Base-by-base conservation (phyloP, 2,329 filamentous ascomycete genomes). In the Fusarium marasasianum region DNA sequence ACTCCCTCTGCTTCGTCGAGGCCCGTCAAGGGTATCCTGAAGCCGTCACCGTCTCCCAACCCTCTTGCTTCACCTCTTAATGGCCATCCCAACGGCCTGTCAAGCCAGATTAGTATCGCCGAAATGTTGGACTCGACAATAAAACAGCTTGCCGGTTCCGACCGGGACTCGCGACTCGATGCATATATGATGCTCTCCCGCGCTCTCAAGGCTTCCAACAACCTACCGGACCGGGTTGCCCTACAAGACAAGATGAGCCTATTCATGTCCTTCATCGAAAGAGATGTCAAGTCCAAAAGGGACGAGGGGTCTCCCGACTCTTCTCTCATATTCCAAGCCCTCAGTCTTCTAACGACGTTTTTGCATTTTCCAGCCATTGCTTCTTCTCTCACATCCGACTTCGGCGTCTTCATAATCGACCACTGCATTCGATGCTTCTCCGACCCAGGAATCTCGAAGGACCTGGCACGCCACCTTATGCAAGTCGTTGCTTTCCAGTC, bases 91-190 rank as follows among this genome's bases (percentile, higher is more conserved):
- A 76, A 82, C 77, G 79, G 79, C 33, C 69, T 78, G 44, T 73
- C 79, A 72, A 83, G 70, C 64, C 80, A 76, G 81, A 85, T 88
- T 50, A 91, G 89, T 44, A 91, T 98, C 65, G 88, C 89, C 73
- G 91, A 91, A 76, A 96, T 98, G 92, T 84, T 98, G 73, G 93
- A 97, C 76, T 97, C 94, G 2, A 91, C 94, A 10, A 88, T 94
- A 41, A 92, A 94, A 82, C 93, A 96, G 82, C 88, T 99, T 54
- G 93, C 92, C 43, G 91, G 93, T 29, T 86, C 90, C 37, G 93
- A 95, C 75, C 88, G 92, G 60, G 89, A 91, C 65, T 91, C 90
- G 18, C 92, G 92, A 75, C 83, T 96, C 38, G 96, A 99, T 83
- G 94, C 95, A 55, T 98, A 99, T 79, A 91, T 92, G 80, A 93